phyloP scores from a whole-genome alignment of 352 stramenopile genomes.

The Phytophthora pistaciae region DNA sequence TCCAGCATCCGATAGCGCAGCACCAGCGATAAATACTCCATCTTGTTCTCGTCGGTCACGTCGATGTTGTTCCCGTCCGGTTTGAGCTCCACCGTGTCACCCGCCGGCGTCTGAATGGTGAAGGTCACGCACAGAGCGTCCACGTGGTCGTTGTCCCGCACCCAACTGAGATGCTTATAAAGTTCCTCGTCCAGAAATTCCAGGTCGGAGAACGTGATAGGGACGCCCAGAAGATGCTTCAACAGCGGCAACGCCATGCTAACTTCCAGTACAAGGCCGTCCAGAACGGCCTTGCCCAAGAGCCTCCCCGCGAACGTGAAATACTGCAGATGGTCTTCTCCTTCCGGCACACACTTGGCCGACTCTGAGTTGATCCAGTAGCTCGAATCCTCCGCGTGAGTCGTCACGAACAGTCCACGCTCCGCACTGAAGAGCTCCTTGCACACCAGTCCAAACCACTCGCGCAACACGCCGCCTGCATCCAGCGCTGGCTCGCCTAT shows the following conservation, averaged over 20 bases:
- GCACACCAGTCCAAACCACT: slow-evolving; percentile 83
- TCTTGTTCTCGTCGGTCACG: slow-evolving; percentile 96
- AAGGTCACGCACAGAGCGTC: slow-evolving; percentile 83
- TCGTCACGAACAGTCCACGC: slow-evolving; percentile 73
- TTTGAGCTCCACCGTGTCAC: slow-evolving; percentile 91
- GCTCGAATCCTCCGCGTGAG: slow-evolving; percentile 78
- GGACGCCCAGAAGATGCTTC: slow-evolving; percentile 85
- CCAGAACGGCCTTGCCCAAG: slow-evolving; percentile 97
- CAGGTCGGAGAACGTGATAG: slow-evolving; percentile 88
- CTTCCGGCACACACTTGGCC: slow-evolving; percentile 42
- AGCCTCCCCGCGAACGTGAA: slow-evolving; percentile 96
- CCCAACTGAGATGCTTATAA: slow-evolving; percentile 76
- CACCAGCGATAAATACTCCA: slow-evolving; percentile 95
- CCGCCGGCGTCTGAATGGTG: slow-evolving; percentile 69
- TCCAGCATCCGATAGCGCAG: slow-evolving; percentile 94
- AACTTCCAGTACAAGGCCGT: slow-evolving; percentile 97
- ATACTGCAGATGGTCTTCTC: slow-evolving; percentile 90
- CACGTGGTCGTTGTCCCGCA: slow-evolving; percentile 78
- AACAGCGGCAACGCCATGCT: slow-evolving; percentile 94
- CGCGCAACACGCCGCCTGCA: slow-evolving; percentile 79
- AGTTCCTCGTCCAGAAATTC: slow-evolving; percentile 88
- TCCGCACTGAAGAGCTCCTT: slow-evolving; percentile 82
- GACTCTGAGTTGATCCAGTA: slow-evolving; percentile 87
- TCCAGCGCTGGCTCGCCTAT: slow-evolving; percentile 77
- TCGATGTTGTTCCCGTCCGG: slow-evolving; percentile 88